Conservation (phyloP, 1,284 basidiomycete species). For the Laetiporus sulphureus region DNA sequence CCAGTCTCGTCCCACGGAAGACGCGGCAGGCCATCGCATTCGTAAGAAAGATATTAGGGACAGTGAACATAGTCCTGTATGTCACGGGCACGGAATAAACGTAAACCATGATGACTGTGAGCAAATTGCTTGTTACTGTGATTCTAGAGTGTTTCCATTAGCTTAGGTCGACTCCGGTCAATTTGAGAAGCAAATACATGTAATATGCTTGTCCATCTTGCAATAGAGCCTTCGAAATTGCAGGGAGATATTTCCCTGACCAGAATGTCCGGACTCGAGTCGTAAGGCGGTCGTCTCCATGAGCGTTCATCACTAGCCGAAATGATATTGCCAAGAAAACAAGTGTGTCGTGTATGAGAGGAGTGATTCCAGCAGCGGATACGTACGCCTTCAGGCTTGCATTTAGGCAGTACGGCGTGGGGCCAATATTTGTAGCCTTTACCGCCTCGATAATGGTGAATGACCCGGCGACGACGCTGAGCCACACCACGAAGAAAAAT, state of each 20-base stretch:
- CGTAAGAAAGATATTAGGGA: too few relatives aligned
- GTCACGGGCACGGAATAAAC: too few relatives aligned
- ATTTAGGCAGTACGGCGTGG: conserved; percentile 2
- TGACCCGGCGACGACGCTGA: conserved; percentile 17
- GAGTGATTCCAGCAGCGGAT: conserved; percentile 16
- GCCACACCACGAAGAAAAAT: conserved; percentile 22
- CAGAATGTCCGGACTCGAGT: not conserved
- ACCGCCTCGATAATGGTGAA: conserved; percentile 11
- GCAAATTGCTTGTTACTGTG: too few relatives aligned
- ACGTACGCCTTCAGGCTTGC: conserved; percentile 10
- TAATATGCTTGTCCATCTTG: conserved; percentile 2
- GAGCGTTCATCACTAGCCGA: conserved; percentile 12
- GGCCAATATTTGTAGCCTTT: not conserved
- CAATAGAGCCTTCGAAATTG: not conserved
- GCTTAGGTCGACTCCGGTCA: too few relatives aligned
- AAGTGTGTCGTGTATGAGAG: conserved; percentile 17
- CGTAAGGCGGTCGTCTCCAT: not conserved
- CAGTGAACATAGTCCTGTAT: too few relatives aligned
- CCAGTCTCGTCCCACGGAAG: too few relatives aligned
- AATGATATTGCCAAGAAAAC: conserved; percentile 24
- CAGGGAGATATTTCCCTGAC: not conserved
- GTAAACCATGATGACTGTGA: too few relatives aligned
- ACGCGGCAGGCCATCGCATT: too few relatives aligned
- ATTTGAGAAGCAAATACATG: too few relatives aligned
- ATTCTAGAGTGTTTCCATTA: too few relatives aligned